Evolutionary conservation across 371 early-diverging fungal species (phyloP).

Genomic region (Zopfochytrium polystomum): DNA sequence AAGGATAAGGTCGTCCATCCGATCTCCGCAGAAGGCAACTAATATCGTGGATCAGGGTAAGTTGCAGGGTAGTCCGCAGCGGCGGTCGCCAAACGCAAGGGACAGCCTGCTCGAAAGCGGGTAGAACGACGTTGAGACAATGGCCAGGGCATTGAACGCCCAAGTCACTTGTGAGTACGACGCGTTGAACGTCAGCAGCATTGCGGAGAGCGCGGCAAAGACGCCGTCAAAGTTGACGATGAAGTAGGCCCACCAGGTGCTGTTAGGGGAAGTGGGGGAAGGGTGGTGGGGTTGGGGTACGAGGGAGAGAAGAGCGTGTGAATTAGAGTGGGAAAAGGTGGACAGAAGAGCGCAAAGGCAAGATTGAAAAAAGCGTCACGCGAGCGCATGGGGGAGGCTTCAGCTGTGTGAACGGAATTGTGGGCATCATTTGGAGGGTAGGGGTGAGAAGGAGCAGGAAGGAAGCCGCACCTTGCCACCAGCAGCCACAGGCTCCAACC

Average conservation of each 20-base stretch:
- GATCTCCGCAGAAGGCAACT: no score
- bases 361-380: no score
- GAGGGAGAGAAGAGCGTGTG: no score
- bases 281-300: no score
- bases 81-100: not conserved
- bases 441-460: not conserved
- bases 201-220: slow-evolving; percentile 1
- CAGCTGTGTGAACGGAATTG: no score
- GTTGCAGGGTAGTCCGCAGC: no score
- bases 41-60: no score
- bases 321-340: no score
- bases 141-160: slow-evolving; percentile 1
- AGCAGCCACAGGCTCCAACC: not conserved
- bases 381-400: no score
- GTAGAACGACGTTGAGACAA: slow-evolving; percentile 1
- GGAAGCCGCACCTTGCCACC: not conserved
- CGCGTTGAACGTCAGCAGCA: not conserved
- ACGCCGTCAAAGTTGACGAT: slow-evolving; percentile 3
- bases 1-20: no score
- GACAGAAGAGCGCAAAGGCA: not conserved
- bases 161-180: not conserved
- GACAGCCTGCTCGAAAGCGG: not conserved
- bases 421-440: no score
- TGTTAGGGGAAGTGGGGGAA: no score
- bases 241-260: slow-evolving; percentile 1